Conservation (phyloP, 2,329 filamentous ascomycete species). For the Epichloe bromicola region DNA sequence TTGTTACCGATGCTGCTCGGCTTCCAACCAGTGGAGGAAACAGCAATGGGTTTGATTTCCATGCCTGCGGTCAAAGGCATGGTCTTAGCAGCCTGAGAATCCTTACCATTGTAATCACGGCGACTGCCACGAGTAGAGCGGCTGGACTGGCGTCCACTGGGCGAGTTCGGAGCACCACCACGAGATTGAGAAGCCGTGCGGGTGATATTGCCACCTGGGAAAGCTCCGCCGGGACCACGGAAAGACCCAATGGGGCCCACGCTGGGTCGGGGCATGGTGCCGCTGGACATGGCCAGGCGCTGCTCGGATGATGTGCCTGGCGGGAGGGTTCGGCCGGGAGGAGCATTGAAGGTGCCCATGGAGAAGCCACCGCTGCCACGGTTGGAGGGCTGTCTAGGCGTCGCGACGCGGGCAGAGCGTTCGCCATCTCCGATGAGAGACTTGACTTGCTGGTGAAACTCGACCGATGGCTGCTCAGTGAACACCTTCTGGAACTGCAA, state of each 20-base stretch:
- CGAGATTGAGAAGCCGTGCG: conserved; percentile 49
- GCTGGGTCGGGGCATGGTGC: conserved; percentile 31
- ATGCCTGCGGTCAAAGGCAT: conserved; percentile 83
- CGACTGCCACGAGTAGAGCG: conserved; percentile 53
- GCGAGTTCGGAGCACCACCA: conserved; percentile 55
- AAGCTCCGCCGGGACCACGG: conserved; percentile 35
- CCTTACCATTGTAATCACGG: conserved; percentile 43
- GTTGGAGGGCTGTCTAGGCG: conserved; percentile 42
- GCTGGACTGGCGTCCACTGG: conserved; percentile 46
- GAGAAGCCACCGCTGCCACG: conserved; percentile 35
- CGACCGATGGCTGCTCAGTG: conserved; percentile 87
- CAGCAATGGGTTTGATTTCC: conserved; percentile 67
- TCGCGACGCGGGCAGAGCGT: conserved; percentile 45
- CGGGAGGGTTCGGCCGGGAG: conserved; percentile 45
- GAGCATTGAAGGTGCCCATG: conserved; percentile 59
- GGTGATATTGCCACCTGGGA: conserved; percentile 52
- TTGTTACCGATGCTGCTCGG: conserved; percentile 53
- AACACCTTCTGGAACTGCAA: conserved; percentile 94
- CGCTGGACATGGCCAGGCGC: conserved; percentile 55
- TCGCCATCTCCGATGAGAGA: conserved; percentile 67
- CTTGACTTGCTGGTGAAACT: conserved; percentile 88
- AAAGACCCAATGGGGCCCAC: conserved; percentile 30
- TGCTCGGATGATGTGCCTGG: conserved; percentile 66
- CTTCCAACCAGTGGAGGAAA: conserved; percentile 76
- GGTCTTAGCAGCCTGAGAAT: conserved; percentile 62